Base-by-base conservation (phyloP, 805 yeast species). In the Ogataea nonfermentans region DNA sequence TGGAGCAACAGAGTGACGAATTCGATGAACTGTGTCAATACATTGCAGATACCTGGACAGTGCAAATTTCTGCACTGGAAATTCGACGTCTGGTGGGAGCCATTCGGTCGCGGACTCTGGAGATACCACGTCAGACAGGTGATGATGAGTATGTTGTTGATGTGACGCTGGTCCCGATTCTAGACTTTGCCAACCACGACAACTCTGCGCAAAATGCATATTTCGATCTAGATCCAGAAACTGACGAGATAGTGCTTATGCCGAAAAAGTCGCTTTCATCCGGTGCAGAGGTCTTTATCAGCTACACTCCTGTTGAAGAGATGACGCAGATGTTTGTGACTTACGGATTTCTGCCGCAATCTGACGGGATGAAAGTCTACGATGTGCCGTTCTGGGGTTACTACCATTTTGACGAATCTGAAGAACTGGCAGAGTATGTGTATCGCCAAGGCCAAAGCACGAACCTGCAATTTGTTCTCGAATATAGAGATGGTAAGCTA, bases 131-230 rank as follows among this genome's bases (percentile, higher is more conserved):
- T n/a, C 40, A 9, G 4, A 37, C 28, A 2, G 40, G 29, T 2
- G 44, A 37, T 2, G 72, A 66, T 9, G 75, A 70, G 30, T 79
- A 65, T 45, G 50, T 57, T 4, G 73, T 74, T 4, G 71, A 74
- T 35, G 68, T 79, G 0, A 73, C 85, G 0, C 55, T 83, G 39
- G 85, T 82, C 1, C 89, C 91, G 1, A 44, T 79, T 1, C 50
- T 83, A 22, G 91, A 83, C 57, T 83, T 76, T 66, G 84, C 74
- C 5, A 83, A 83, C 55, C 91, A 83, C 54, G 61, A 64, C 29
- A 66, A 65, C 41, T 58, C 55, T 14, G 27, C 49, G 19, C 62
- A 65, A 32, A 80, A 79, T 56, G 75, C 84, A 0, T 70, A 65
- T 48, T 83, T 81, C 59, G 91, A 79, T 51, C 61, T 4, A 52